Evolutionary conservation across 352 stramenopile genomes (phyloP), one percentile per base, ranked within the genome.

Genomic region (Globisporangium splendens): DNA sequence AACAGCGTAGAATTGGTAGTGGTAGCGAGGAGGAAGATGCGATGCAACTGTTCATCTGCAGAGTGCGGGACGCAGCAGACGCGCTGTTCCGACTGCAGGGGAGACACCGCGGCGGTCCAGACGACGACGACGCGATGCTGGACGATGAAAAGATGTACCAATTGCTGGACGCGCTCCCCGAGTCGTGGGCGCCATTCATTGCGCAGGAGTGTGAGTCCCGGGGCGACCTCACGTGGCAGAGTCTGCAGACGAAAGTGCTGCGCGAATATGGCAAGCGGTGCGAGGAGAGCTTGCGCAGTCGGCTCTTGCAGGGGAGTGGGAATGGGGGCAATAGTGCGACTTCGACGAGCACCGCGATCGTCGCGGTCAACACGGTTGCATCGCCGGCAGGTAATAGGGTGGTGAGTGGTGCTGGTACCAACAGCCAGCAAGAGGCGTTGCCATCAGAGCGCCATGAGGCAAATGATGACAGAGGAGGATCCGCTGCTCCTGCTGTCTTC

Each of bases 101-200:
- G 6, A 21, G 35, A 20, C 46, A 35, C 6, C 20, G 46, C 20
- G 20, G 46, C 4, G 8, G 48, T 28, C 3, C 24, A 3, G 24
- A 24, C 17, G 22, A 35, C 42, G 38, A 57, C 18, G 51, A 57
- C 39, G 38, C 38, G 38, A 43, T 13, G 24, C 24, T 31, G 11
- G 38, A 43, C 8, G 38, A 43, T 43, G 51, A 57, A 47, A 49
- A 49, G 51, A 49, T 57, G 13, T 57, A 42, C 39, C 51, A 57
- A 17, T 21, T 57, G 51, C 39, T 57, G 38, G 51, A 57, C 39
- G 51, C 51, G 22, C 39, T 57, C 15, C 51, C 51, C 1, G 51
- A 11, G 21, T 49, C 51, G 20, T 57, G 51, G 51, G 17, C 39
- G 51, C 11, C 18, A n/a, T 57, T 57, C 39, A 13, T 57, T 28